A percentile compares a stretch with the other conserved stretches of the same genome.
Conservation (phyloP, 495 filamentous ascomycete species). For the Platismatia glauca region DNA sequence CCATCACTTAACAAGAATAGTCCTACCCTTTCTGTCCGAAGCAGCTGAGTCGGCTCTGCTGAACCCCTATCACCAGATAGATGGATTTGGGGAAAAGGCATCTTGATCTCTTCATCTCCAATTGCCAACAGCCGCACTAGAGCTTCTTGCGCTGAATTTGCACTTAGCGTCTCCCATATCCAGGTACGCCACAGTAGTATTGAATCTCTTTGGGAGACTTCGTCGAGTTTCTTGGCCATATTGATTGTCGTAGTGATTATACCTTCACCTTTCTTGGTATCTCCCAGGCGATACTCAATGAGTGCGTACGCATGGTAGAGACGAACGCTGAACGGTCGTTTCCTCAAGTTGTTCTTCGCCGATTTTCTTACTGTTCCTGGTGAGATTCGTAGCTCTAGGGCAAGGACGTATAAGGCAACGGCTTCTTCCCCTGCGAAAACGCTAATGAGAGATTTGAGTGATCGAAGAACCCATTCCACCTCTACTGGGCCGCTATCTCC, state of each 20-base stretch:
- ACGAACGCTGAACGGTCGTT: constrained; percentile 50
- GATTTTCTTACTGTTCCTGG: constrained; percentile 51
- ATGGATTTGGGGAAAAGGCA: constrained; percentile 25
- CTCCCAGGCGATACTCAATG: constrained; percentile 54
- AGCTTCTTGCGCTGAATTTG: constrained; percentile 36
- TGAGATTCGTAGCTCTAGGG: constrained; percentile 54
- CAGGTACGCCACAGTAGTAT: constrained; percentile 61
- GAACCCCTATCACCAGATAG: constrained; percentile 17
- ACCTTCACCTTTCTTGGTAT: constrained; percentile 45
- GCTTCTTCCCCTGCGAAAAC: constrained; percentile 34
- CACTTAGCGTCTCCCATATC: constrained; percentile 58
- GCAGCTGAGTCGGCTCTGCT: constrained; percentile 29
- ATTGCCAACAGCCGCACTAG: constrained; percentile 41
- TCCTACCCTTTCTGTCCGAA: constrained; percentile 46
- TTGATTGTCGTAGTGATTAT: constrained; percentile 59
- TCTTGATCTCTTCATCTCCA: constrained; percentile 27
- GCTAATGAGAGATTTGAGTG: constrained; percentile 49
- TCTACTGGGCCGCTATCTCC: constrained; percentile 27
- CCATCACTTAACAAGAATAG: not conserved
- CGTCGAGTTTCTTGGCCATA: constrained; percentile 41
- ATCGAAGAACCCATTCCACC: constrained; percentile 41
- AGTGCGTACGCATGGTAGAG: constrained; percentile 75
- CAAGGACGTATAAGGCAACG: constrained; percentile 63
- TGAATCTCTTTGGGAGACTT: constrained; percentile 31
- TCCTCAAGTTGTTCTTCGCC: constrained; percentile 64